These are phyloP conservation scores for Pisolithus sp. DNA, from an alignment of 768 basidiomycete genomes.

Conservation along the genomic window DNA sequence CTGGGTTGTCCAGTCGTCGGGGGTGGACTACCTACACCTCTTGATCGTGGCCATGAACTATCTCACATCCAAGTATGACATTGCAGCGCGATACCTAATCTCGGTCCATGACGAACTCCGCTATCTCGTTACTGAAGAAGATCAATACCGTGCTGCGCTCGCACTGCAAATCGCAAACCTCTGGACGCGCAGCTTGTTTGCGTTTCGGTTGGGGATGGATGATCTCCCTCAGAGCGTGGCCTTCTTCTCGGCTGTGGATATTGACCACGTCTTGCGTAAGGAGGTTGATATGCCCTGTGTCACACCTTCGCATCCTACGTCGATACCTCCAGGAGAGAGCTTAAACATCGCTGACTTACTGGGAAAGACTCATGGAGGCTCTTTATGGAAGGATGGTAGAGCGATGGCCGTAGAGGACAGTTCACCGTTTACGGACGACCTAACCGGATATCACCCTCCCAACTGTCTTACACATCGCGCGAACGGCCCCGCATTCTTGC, in stretches of 20 bases:
- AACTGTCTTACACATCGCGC: slow-evolving; percentile 66
- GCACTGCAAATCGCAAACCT: slow-evolving; percentile 93
- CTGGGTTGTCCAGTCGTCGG: slow-evolving; percentile 98
- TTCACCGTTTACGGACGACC: slow-evolving; percentile 2
- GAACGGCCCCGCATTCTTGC: slow-evolving; percentile 55
- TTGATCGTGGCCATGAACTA: slow-evolving; percentile 94
- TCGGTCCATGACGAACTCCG: slow-evolving; percentile 97
- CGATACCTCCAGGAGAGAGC: slow-evolving; percentile 85
- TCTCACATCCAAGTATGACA: slow-evolving; percentile 72
- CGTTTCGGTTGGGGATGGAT: slow-evolving; percentile 90
- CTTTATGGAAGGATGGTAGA: slow-evolving; percentile 53
- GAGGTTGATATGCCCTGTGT: slow-evolving; percentile 95
- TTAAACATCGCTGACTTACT: slow-evolving; percentile 65
- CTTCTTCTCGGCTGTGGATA: slow-evolving; percentile 95
- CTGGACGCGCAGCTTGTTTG: slow-evolving; percentile 91
- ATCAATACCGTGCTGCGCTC: slow-evolving; percentile 84
- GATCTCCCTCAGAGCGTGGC: slow-evolving; percentile 93
- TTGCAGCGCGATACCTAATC: slow-evolving; percentile 87
- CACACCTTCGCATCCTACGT: slow-evolving; percentile 82
- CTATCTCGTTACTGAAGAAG: slow-evolving; percentile 84
- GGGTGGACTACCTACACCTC: slow-evolving; percentile 96
- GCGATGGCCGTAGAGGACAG: slow-evolving; percentile 38
- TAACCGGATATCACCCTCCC: slow-evolving; percentile 43
- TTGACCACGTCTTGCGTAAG: slow-evolving; percentile 87
- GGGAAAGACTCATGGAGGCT: slow-evolving; percentile 61